Conservation (phyloP, 495 filamentous ascomycete genomes). For the Peziza echinospora region DNA sequence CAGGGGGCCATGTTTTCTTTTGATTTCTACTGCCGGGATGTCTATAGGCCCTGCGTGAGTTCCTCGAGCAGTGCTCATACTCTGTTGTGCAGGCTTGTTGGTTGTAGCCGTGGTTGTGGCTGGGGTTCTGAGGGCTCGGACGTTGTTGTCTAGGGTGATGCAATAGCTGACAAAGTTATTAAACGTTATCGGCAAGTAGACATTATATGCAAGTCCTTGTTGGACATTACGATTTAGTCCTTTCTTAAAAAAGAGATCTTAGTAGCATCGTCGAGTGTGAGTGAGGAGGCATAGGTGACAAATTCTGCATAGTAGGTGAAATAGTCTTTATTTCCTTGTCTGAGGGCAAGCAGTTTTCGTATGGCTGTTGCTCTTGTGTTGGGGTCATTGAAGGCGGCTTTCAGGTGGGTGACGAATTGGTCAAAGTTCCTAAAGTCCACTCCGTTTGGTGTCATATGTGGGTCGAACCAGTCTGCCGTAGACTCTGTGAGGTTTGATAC, state of each 20-base stretch:
- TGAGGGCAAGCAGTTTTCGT: background rate
- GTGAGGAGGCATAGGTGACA: background rate
- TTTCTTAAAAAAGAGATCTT: background rate
- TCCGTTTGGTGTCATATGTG: background rate
- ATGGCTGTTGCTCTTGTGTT: background rate
- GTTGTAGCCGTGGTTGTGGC: background rate
- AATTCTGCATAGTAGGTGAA: too few relatives aligned
- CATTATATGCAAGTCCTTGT: background rate
- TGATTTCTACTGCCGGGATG: background rate
- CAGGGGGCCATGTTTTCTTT: background rate
- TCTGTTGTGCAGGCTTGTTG: background rate
- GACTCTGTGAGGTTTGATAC: background rate
- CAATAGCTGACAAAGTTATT: background rate
- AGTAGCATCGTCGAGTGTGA: background rate
- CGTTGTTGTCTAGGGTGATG: background rate
- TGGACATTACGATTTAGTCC: background rate
- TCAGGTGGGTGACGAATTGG: background rate
- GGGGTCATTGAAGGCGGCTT: background rate
- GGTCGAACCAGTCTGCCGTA: background rate
- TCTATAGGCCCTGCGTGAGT: background rate
- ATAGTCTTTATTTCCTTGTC: background rate
- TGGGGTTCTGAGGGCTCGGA: background rate
- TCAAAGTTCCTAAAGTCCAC: background rate
- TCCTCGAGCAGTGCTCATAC: background rate
- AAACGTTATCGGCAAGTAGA: background rate